phyloP scores from a whole-genome alignment of 805 yeast species.

The Nakazawaea ambrosiae region DNA sequence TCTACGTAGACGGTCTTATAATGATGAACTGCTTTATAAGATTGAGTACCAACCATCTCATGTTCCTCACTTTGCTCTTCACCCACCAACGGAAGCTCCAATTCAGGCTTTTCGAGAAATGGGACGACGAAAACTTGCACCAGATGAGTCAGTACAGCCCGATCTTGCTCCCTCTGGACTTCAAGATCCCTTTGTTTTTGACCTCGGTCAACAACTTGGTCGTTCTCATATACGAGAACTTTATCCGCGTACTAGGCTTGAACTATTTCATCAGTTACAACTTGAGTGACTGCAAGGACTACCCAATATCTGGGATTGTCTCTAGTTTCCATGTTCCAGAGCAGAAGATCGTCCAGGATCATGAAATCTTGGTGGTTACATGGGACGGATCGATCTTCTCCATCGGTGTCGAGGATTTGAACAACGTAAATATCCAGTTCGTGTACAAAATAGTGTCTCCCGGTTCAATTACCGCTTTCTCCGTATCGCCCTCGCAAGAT shows the following conservation, averaged over 20 bases:
- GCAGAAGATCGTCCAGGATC: neutral
- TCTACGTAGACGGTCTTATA: slow-evolving; percentile 18
- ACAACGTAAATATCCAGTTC: neutral
- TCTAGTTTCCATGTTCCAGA: neutral
- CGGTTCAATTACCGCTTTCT: neutral
- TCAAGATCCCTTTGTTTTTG: slow-evolving; percentile 21
- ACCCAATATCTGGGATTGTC: neutral
- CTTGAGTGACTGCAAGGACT: neutral
- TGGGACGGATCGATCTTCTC: slow-evolving; percentile 2
- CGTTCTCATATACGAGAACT: slow-evolving; percentile 18
- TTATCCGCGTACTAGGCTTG: slow-evolving; percentile 3
- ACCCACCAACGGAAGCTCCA: slow-evolving; percentile 17
- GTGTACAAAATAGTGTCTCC: neutral
- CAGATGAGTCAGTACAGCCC: slow-evolving; percentile 16
- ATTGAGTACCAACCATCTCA: slow-evolving; percentile 11
- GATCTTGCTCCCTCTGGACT: slow-evolving; percentile 17
- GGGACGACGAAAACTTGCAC: slow-evolving; percentile 11
- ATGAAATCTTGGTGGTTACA: slow-evolving; percentile 1
- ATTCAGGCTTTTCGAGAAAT: slow-evolving; percentile 19
- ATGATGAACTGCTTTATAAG: slow-evolving; percentile 17
- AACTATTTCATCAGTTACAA: slow-evolving; percentile 6
- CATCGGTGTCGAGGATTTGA: neutral
- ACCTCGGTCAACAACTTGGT: slow-evolving; percentile 16
- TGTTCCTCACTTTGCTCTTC: slow-evolving; percentile 17
- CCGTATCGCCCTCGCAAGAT: neutral